These are phyloP conservation scores for Castanea mollissima DNA, from an alignment of 306 rosid genomes.

Conservation along the genomic window DNA sequence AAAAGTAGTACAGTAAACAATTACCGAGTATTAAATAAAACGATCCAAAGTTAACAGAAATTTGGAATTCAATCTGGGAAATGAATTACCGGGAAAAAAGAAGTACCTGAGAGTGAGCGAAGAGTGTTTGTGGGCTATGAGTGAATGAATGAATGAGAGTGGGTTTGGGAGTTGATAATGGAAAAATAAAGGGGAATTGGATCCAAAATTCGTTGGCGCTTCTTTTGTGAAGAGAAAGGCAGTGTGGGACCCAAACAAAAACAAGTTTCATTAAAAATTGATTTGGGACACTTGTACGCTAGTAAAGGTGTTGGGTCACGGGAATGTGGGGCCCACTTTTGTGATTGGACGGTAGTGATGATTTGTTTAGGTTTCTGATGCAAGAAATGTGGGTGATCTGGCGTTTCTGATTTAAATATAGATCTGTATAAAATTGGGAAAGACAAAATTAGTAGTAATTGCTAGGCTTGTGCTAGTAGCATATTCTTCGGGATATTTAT, in stretches of 20 bases:
- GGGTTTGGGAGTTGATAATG: conserved; percentile 10
- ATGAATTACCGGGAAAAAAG: no score
- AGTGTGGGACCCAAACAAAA: not conserved
- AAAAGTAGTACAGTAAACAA: not conserved
- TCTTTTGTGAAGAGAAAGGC: conserved; percentile 27
- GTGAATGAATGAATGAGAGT: not conserved
- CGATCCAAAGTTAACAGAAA: no score
- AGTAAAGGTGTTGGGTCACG: not conserved
- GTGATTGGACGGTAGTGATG: no score
- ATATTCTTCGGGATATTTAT: no score
- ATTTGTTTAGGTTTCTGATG: no score
- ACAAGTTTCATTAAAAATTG: not conserved
- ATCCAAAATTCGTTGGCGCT: conserved; percentile 61
- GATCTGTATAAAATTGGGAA: no score
- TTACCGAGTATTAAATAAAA: not conserved
- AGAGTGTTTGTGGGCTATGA: not conserved
- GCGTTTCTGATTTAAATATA: no score
- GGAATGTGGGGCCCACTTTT: no score
- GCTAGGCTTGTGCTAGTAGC: no score
- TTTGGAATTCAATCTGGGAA: no score
- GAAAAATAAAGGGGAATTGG: conserved; percentile 26
- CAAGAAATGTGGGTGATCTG: no score
- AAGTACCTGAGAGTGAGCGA: not conserved
- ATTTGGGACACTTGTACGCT: not conserved
- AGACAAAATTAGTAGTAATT: no score